Conservation (phyloP, 768 basidiomycete species). For the Mycena filopes region DNA sequence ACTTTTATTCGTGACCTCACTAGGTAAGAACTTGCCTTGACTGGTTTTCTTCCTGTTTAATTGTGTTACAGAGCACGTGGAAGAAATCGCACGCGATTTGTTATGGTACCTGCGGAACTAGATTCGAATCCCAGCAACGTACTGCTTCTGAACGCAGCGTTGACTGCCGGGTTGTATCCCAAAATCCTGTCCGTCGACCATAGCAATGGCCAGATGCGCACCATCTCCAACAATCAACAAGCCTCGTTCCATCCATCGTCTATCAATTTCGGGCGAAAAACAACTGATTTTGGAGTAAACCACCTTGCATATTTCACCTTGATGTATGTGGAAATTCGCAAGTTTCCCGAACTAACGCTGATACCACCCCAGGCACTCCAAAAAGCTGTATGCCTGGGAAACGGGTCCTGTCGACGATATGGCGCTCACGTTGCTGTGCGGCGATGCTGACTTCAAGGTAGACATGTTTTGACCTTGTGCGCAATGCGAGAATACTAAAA, state of each 20-base stretch:
- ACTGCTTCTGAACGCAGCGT: constrained; percentile 79
- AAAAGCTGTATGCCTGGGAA: constrained; percentile 94
- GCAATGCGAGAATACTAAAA: constrained; percentile 2
- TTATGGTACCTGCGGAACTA: constrained; percentile 75
- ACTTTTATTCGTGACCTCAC: constrained; percentile 76
- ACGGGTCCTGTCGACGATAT: constrained; percentile 89
- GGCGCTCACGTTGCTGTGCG: constrained; percentile 84
- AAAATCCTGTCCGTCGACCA: constrained; percentile 84
- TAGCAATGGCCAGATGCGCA: constrained; percentile 71
- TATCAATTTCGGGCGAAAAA: constrained; percentile 81
- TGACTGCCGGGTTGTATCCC: constrained; percentile 90
- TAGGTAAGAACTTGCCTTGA: constrained; percentile 55
- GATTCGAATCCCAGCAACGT: constrained; percentile 76
- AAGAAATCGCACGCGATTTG: constrained; percentile 79
- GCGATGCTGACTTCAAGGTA: constrained; percentile 90
- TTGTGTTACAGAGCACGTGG: constrained; percentile 68
- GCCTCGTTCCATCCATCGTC: constrained; percentile 91
- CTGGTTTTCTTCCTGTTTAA: too few species aligned
- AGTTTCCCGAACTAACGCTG: not conserved
- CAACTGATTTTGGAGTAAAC: constrained; percentile 76
- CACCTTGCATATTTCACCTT: constrained; percentile 89
- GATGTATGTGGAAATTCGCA: constrained; percentile 62
- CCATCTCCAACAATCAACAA: constrained; percentile 83
- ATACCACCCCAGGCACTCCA: constrained; percentile 81
- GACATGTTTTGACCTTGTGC: not conserved